These are phyloP conservation scores for Penicillium sp. DNA, from an alignment of 2,329 filamentous ascomycete genomes.

Conservation along the genomic window DNA sequence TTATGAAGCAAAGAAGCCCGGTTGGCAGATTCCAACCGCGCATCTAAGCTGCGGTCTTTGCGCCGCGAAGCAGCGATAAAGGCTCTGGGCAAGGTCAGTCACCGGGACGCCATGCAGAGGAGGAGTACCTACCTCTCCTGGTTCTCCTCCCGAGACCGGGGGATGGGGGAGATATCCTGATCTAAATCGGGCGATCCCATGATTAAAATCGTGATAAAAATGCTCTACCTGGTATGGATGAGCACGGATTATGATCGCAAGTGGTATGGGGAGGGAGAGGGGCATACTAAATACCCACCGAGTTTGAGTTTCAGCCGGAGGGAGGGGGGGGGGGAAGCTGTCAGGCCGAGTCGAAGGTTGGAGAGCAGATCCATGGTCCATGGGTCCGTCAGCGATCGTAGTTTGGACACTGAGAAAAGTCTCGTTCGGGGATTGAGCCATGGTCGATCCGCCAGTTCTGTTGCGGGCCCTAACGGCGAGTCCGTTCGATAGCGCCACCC, in stretches of 20 bases:
- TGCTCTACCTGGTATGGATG: not conserved
- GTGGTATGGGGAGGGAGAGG: not conserved
- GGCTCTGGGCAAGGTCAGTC: conserved; percentile 55
- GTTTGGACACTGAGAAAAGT: conserved; percentile 22
- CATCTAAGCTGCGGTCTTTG: conserved; percentile 82
- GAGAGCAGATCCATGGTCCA: conserved; percentile 23
- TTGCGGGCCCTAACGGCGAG: conserved; percentile 8
- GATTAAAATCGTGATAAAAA: not conserved
- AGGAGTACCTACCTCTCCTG: conserved; percentile 41
- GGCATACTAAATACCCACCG: not conserved
- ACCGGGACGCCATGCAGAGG: not conserved
- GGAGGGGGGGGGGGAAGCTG: conserved; percentile 13
- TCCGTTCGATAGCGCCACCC: conserved; percentile 17
- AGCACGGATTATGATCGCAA: not conserved
- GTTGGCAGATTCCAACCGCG: conserved; percentile 79
- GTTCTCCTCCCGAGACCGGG: conserved; percentile 45
- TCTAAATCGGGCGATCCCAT: conserved; percentile 31
- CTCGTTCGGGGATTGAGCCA: conserved; percentile 11
- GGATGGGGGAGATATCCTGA: conserved; percentile 32
- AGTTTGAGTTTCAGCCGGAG: conserved; percentile 2
- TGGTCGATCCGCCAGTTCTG: conserved; percentile 6
- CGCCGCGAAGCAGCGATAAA: conserved; percentile 89
- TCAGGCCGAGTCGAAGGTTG: conserved; percentile 16
- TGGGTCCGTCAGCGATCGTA: conserved; percentile 20
- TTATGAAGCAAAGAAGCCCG: conserved; percentile 91